Evolutionary conservation across 768 basidiomycete species (phyloP).

Genomic region (Lentinula edodes): DNA sequence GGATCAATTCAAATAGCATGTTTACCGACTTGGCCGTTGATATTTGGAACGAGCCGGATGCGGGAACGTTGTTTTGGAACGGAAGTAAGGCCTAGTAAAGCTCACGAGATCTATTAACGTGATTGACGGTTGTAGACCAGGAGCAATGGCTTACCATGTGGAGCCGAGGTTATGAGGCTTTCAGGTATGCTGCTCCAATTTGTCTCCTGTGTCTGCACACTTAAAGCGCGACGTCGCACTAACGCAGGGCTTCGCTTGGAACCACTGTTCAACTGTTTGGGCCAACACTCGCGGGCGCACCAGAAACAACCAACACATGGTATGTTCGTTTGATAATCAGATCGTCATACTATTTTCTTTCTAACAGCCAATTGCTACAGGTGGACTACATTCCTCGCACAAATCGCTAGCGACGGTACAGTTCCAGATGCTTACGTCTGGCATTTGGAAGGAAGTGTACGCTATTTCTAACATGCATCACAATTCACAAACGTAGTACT

Average conservation of each 20-base stretch:
- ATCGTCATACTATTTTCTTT: background rate
- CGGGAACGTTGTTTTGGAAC: constrained; percentile 12
- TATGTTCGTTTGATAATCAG: background rate
- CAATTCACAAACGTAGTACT: background rate
- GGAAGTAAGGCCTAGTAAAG: constrained; percentile 6
- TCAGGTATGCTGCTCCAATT: constrained; percentile 5
- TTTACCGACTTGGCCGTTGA: constrained; percentile 12
- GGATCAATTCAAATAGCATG: constrained; percentile 18
- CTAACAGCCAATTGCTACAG: background rate
- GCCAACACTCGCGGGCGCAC: constrained; percentile 9
- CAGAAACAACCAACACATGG: constrained; percentile 10
- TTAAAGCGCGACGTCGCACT: no score
- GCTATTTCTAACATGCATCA: background rate
- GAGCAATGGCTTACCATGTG: constrained; percentile 14
- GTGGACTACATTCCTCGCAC: constrained; percentile 16
- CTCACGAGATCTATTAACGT: background rate
- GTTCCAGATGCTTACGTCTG: constrained; percentile 16
- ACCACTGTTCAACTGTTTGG: constrained; percentile 13
- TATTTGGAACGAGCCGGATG: constrained; percentile 18
- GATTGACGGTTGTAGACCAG: constrained; percentile 5
- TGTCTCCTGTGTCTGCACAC: background rate
- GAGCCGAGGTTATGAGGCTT: constrained; percentile 12
- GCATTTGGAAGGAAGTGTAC: constrained; percentile 15
- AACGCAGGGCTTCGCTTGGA: constrained; percentile 10
- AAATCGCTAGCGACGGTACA: constrained; percentile 10